These are phyloP conservation scores for Trichoderma asperelloides DNA, from an alignment of 495 filamentous ascomycete species.

Conservation along the genomic window DNA sequence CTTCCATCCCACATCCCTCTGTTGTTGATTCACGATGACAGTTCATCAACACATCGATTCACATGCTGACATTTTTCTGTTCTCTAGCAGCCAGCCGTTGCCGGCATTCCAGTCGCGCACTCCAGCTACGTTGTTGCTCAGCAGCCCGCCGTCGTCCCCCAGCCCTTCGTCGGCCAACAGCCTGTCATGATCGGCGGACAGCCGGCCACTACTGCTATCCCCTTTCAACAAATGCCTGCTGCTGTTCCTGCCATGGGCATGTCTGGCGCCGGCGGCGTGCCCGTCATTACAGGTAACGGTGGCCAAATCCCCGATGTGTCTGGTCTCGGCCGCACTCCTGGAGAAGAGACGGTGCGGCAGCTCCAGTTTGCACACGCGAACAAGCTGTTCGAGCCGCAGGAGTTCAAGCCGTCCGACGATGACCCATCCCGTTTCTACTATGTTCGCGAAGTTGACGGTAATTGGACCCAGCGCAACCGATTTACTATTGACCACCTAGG, in stretches of 20 bases:
- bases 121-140: constrained; percentile 7
- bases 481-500: constrained; percentile 41
- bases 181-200: constrained; percentile 14
- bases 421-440: constrained; percentile 44
- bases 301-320: constrained; percentile 22
- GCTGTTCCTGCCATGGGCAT: constrained; percentile 1
- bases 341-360: constrained; percentile 29
- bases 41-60: neutral
- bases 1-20: neutral
- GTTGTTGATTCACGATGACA: constrained; percentile 3
- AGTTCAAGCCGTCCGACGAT: constrained; percentile 42
- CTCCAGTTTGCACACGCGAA: constrained; percentile 30
- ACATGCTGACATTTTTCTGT: constrained; percentile 15
- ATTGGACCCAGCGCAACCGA: constrained; percentile 38
- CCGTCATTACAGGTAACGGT: constrained; percentile 13
- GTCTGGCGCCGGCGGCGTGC: constrained; percentile 4
- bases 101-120: neutral
- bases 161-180: constrained; percentile 17
- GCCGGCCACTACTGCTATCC: constrained; percentile 4
- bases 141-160: constrained; percentile 9
- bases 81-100: constrained; percentile 8
- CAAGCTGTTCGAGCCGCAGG: constrained; percentile 36
- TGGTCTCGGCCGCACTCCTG: constrained; percentile 32
- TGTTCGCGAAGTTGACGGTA: constrained; percentile 38
- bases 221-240: neutral